Base-by-base conservation (phyloP, 2,329 filamentous ascomycete species). In the Periconia digitata region DNA sequence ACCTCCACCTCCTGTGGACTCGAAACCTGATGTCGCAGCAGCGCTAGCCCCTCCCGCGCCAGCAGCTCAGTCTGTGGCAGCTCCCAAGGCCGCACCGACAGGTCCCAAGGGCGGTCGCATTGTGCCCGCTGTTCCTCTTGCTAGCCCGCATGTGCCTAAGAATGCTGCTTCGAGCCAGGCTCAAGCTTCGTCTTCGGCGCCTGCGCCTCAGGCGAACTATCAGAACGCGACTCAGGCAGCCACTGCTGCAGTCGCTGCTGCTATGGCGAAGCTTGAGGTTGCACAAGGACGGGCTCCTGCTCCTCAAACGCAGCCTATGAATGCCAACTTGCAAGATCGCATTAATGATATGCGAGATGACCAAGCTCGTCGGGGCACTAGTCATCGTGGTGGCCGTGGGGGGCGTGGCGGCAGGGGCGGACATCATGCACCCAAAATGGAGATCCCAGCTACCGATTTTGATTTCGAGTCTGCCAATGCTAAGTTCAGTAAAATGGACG, bases 401-500 rank as follows among this genome's bases (percentile, higher is more conserved):
- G 74, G 80, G 43, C 77, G 80, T 39, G 71, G 74, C 46, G 75
- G 74, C 27, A 70, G 77, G 46, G 76, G 77, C 24, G 73, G 70
- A 36, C 66, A 74, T 50, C 75, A 75, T 49, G 38, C 38, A 27
- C 74, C 79, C 41, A 94, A 90, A 74, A 84, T 97, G 24, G 92
- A 96, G 44, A 89, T 99, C 2, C 94, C 94, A 0, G 83, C 87
- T 40, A 85, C 89, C 1, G 94, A 97, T 66, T 99, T 92, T 62
- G 92, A 99, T 66, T 99, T 99, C 65, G 88, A 87, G 59, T 83
- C 82, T 15, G 80, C 89, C 22, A 95, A 95, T 67, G 89, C 89
- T 41, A 94, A 92, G 70, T 95, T 95, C 76, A 92, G 90, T 76
- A 87, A 95, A 74, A 85, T 90, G 60, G 89, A 92, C 59, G 72